Evolutionary conservation across 495 filamentous ascomycete species (phyloP).

Genomic region (Aspergillus mulundensis): DNA sequence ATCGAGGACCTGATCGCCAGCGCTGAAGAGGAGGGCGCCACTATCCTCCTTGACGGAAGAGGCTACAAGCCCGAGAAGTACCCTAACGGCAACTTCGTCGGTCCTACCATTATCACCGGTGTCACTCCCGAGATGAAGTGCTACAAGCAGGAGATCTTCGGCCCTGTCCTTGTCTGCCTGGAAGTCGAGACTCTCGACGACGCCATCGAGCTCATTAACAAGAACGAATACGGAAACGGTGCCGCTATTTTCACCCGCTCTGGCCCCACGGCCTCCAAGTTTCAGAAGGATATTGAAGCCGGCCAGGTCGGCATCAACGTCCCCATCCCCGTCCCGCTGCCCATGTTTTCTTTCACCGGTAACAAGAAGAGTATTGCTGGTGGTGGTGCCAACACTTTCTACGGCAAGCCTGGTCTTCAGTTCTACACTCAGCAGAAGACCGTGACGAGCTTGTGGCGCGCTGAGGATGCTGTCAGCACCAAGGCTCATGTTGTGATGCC

Average conservation of each 20-base stretch:
- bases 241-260: slow-evolving; percentile 64
- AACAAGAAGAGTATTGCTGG: slow-evolving; percentile 97
- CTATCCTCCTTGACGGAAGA: slow-evolving; percentile 88
- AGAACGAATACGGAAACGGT: slow-evolving; percentile 69
- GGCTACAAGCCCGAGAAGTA: slow-evolving; percentile 87
- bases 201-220: slow-evolving; percentile 61
- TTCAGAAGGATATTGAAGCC: slow-evolving; percentile 61
- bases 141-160: slow-evolving; percentile 97
- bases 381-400: slow-evolving; percentile 91
- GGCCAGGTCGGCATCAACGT: slow-evolving; percentile 59
- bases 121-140: slow-evolving; percentile 90
- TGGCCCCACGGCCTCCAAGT: slow-evolving; percentile 56
- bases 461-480: slow-evolving; percentile 71
- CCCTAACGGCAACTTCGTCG: slow-evolving; percentile 93
- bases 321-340: slow-evolving; percentile 80
- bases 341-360: slow-evolving; percentile 97
- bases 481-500: slow-evolving; percentile 92
- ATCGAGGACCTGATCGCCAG: slow-evolving; percentile 86
- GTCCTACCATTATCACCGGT: slow-evolving; percentile 90
- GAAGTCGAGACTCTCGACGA: slow-evolving; percentile 66
- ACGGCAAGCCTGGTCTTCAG: slow-evolving; percentile 83
- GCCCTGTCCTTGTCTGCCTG: slow-evolving; percentile 61
- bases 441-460: slow-evolving; percentile 86
- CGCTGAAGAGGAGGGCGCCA: slow-evolving; percentile 90
- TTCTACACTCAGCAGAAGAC: slow-evolving; percentile 99